Base-by-base conservation (phyloP, 2,329 filamentous ascomycete species). In the Dactylellina sp. region DNA sequence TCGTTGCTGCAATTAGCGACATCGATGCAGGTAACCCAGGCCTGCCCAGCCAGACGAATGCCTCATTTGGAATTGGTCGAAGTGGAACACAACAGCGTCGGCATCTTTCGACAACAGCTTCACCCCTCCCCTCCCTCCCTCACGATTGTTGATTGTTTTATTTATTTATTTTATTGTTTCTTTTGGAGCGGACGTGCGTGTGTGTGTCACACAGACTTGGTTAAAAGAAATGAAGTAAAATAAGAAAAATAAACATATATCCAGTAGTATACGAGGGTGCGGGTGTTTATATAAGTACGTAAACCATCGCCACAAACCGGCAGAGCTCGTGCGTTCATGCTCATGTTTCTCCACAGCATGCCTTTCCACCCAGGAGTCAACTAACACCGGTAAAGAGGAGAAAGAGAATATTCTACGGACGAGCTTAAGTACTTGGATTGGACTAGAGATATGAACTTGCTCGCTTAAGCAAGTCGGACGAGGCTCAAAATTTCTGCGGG, bases 401-500 rank as follows among this genome's bases (percentile, higher is more conserved):
- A 32, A 9, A 35, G 18, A 57, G 53, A 35, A 57, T n/a, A n/a
- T n/a, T n/a, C n/a, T n/a, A n/a, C n/a, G n/a, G n/a, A n/a, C n/a
- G n/a, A n/a, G n/a, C n/a, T n/a, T n/a, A n/a, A n/a, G n/a, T n/a
- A n/a, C n/a, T n/a, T n/a, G n/a, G 53, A 57, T 57, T 42, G 44
- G 35, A 53, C 28, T n/a, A 53, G 46, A 60, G 24, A 55, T 47
- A 62, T 56, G 49, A 50, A 49, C 65, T 62, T 71, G 50, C 56
- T 71, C 65, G 65, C 65, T 71, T 62, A 71, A 71, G 56, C 57
- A 56, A 71, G 56, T 61, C 50, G 50, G 35, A 57, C 49, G 65
- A 71, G 57, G 55, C 63, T 68, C 65, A 56, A 71, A 35, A 12
- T 37, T 28, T 40, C 16, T 20, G 52, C 62, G 35, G 32, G 20